Evolutionary conservation across 1,139 yeast species (phyloP), one percentile per base, ranked within the genome.

Genomic region (Pichia sp.): DNA sequence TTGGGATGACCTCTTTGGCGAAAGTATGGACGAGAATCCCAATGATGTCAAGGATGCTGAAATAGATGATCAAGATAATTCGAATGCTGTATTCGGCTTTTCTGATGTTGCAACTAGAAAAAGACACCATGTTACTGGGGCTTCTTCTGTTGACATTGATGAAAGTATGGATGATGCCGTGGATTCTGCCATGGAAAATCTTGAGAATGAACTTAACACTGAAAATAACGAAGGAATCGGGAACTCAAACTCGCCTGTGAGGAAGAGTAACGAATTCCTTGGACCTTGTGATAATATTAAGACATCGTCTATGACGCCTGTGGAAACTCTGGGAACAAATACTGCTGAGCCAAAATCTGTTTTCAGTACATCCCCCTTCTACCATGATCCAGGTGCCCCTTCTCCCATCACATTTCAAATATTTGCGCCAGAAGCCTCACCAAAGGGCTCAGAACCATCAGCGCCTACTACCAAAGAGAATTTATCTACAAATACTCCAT

Each of bases 331-430:
- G n/a, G n/a, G n/a, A n/a, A n/a, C n/a, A n/a, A n/a, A n/a, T n/a
- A n/a, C n/a, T n/a, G n/a, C n/a, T n/a, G n/a, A n/a, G n/a, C n/a
- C n/a, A n/a, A n/a, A n/a, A 4, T n/a, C 20, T 9, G 6, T 24
- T 10, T 5, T 29, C 3, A 20, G 25, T 20, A 39, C 46, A 18
- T 40, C 46, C 3, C 81, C 81, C 0, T 61, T 72, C n/a, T 81
- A 81, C 49, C 72, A 67, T 35, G 93, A 82, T 52, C 93, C 93
- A 0, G 93, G 93, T 29, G 91, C 93, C 0, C 93, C 93, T 2
- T 61, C 76, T 4, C 88, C 93, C 0, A 59, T 72, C 21, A 75
- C 77, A 4, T 77, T 87, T 0, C 86, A 86, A 3, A 57, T 66
- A 1, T 55, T 66, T 20, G 64, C 71, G 1, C 53, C 57, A 1